A percentile compares a stretch with the other conserved stretches of the same genome.
phyloP scores from a whole-genome alignment of 371 early-diverging fungal species.

The Coelomomyces lativittatus region DNA sequence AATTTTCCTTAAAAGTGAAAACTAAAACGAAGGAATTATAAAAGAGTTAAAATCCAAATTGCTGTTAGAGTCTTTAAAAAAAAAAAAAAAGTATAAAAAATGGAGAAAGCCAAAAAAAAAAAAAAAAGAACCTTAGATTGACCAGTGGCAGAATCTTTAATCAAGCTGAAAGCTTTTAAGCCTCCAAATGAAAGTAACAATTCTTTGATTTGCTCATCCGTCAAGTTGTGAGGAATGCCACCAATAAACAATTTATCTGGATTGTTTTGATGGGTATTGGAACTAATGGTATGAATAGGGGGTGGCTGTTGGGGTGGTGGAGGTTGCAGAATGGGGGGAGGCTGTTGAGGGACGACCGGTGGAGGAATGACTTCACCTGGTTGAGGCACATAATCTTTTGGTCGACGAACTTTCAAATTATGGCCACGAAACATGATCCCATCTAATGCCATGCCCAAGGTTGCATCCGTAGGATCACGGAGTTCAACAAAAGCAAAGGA shows the following conservation, averaged over 20 bases:
- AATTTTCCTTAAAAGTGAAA: no score
- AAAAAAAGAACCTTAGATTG: constrained; percentile 48
- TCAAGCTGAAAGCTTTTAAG: constrained; percentile 71
- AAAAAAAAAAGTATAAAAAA: no score
- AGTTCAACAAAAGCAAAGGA: constrained; percentile 32
- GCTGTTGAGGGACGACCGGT: constrained; percentile 3
- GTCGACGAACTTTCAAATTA: constrained; percentile 72
- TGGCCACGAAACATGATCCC: constrained; percentile 69
- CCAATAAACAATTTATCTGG: constrained; percentile 87
- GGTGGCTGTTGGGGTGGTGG: background rate
- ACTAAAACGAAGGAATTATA: no score
- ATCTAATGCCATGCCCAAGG: constrained; percentile 75
- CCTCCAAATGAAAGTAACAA: constrained; percentile 81
- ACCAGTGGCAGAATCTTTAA: constrained; percentile 61
- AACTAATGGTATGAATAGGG: background rate
- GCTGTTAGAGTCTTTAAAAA: background rate
- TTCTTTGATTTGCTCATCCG: constrained; percentile 82
- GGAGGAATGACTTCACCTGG: constrained; percentile 8
- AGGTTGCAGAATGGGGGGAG: background rate
- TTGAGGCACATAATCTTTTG: constrained; percentile 70
- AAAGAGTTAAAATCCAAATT: no score
- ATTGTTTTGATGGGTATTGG: constrained; percentile 64
- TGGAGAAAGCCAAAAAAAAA: background rate
- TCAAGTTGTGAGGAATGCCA: constrained; percentile 71
- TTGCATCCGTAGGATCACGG: constrained; percentile 70